These are phyloP conservation scores for Cladosporium colombiae DNA, from an alignment of 2,329 filamentous ascomycete genomes.

Conservation along the genomic window DNA sequence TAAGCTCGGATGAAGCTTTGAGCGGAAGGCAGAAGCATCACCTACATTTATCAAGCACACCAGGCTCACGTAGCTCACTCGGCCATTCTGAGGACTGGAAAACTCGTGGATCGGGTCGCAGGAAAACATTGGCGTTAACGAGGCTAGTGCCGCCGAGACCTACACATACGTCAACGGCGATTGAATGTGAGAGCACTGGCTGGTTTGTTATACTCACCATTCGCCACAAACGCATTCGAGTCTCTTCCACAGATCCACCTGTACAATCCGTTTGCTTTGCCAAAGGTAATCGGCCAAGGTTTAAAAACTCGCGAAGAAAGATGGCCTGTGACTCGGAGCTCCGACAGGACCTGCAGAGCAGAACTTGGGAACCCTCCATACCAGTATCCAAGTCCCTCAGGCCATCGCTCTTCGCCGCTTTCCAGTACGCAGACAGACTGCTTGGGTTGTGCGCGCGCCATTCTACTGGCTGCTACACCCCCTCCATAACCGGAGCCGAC, in stretches of 20 bases:
- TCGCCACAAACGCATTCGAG: constrained; percentile 63
- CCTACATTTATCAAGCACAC: not conserved
- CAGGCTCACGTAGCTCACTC: not conserved
- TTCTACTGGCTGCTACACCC: constrained; percentile 64
- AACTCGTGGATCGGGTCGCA: constrained; percentile 59
- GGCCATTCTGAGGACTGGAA: constrained; percentile 47
- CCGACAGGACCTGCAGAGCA: constrained; percentile 48
- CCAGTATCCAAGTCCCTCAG: constrained; percentile 50
- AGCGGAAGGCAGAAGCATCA: not conserved
- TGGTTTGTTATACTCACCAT: constrained; percentile 45
- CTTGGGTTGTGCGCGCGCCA: constrained; percentile 55
- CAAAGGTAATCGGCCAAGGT: constrained; percentile 46
- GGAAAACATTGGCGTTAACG: constrained; percentile 68
- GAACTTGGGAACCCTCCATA: constrained; percentile 51
- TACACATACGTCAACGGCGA: constrained; percentile 27
- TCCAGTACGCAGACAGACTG: constrained; percentile 66
- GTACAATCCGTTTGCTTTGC: constrained; percentile 62
- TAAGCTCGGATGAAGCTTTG: not conserved
- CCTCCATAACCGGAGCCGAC: constrained; percentile 71
- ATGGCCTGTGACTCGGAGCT: constrained; percentile 60
- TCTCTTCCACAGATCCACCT: constrained; percentile 64
- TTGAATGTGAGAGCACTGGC: no score
- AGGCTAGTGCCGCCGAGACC: constrained; percentile 66
- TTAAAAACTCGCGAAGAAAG: constrained; percentile 45
- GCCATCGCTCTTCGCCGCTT: constrained; percentile 65